These are phyloP conservation scores for Eleusine coracana DNA, from an alignment of 176 grass and related monocot genomes.

Conservation along the genomic window DNA sequence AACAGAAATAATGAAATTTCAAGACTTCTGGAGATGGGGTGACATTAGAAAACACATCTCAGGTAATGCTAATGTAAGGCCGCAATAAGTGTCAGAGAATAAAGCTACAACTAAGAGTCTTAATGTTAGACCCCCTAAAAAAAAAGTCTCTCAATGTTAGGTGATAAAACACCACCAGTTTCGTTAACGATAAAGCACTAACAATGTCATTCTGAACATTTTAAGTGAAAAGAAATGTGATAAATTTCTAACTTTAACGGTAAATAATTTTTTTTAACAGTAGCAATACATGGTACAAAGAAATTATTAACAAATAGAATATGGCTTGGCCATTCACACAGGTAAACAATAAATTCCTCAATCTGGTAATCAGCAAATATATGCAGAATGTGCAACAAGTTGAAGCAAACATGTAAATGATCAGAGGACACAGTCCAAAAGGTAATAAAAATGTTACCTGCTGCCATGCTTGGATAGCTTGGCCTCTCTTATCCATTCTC, in stretches of 20 bases:
- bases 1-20: slow-evolving; percentile 5
- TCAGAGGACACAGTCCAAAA: slow-evolving; percentile 9
- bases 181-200: slow-evolving; percentile 5
- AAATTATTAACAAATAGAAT: not conserved
- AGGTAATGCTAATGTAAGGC: not conserved
- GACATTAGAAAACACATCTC: not conserved
- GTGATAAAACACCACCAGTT: not conserved
- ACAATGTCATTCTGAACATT: slow-evolving; percentile 28
- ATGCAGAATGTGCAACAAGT: not conserved
- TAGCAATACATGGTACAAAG: not conserved
- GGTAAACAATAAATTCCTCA: slow-evolving; percentile 5
- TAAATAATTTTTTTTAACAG: not conserved
- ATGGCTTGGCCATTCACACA: not conserved
- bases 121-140: not conserved
- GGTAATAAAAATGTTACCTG: slow-evolving; percentile 55
- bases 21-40: slow-evolving; percentile 22
- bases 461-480: slow-evolving; percentile 93
- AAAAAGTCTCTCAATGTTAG: not conserved
- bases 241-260: not conserved
- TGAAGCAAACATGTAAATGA: slow-evolving; percentile 29
- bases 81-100: slow-evolving; percentile 6
- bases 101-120: not conserved
- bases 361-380: slow-evolving; percentile 9
- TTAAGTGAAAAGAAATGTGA: not conserved
- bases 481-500: slow-evolving; percentile 87